phyloP scores from a whole-genome alignment of 164 flowering plant species.

The Stephania cephalantha region DNA sequence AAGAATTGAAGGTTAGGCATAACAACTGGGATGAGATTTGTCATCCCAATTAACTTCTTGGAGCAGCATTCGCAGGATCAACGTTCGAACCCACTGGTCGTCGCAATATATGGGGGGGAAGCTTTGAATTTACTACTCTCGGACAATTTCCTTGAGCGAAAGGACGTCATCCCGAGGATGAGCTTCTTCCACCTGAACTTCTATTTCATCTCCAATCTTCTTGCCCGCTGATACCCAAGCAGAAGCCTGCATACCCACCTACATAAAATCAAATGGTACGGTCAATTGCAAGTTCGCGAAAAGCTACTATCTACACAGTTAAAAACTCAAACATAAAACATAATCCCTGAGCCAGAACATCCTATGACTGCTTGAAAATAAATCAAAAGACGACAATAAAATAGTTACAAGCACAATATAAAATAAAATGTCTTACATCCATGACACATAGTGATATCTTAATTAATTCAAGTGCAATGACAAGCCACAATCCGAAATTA shows the following conservation, averaged over 20 bases:
- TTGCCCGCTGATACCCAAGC: constrained; percentile 66
- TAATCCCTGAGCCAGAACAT: not conserved
- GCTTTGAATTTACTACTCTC: not conserved
- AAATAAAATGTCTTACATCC: not conserved
- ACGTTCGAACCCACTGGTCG: not conserved
- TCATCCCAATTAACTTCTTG: not conserved
- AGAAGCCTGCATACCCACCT: constrained; percentile 90
- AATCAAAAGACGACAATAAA: not conserved
- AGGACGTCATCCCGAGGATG: constrained; percentile 83
- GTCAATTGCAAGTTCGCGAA: not conserved
- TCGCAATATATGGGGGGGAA: not conserved
- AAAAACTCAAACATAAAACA: not conserved
- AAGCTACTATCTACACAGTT: not conserved
- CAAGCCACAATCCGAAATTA: no score
- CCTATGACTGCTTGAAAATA: not conserved
- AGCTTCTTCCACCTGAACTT: constrained; percentile 74
- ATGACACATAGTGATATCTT: not conserved
- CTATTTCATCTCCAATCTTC: constrained; percentile 80
- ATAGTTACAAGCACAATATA: not conserved
- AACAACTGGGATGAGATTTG: not conserved
- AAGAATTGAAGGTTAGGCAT: not conserved
- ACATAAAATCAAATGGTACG: constrained; percentile 8
- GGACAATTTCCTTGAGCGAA: constrained; percentile 49
- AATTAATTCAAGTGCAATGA: no score
- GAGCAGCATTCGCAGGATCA: not conserved